These are phyloP conservation scores for Neopestalotiopsis sp. DNA, from an alignment of 2,329 filamentous ascomycete species.

Conservation along the genomic window DNA sequence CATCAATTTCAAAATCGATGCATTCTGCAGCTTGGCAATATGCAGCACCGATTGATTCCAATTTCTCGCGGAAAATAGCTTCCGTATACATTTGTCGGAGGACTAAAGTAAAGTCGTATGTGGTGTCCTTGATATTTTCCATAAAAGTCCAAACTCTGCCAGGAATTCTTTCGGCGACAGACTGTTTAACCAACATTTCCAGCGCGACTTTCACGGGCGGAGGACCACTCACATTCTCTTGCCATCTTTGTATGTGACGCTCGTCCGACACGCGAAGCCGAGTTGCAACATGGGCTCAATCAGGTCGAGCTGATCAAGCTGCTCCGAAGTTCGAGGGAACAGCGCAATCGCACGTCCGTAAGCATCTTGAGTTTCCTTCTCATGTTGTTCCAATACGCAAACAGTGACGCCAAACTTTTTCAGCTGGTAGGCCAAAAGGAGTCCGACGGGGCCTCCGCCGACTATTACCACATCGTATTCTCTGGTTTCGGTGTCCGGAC, in stretches of 20 bases:
- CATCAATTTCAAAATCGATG: slow-evolving; percentile 42
- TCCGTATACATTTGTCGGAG: slow-evolving; percentile 62
- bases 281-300: slow-evolving; percentile 55
- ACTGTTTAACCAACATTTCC: not conserved
- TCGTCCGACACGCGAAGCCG: slow-evolving; percentile 57
- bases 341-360: slow-evolving; percentile 61
- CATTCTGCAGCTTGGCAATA: slow-evolving; percentile 38
- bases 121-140: slow-evolving; percentile 57
- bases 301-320: slow-evolving; percentile 57
- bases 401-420: slow-evolving; percentile 49
- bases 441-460: slow-evolving; percentile 61
- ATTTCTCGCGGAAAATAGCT: slow-evolving; percentile 52
- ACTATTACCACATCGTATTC: slow-evolving; percentile 51
- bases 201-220: too few relatives aligned
- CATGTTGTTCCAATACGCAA: slow-evolving; percentile 30
- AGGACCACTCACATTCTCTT: slow-evolving; percentile 39
- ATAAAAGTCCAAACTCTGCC: slow-evolving; percentile 58
- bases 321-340: slow-evolving; percentile 55
- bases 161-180: slow-evolving; percentile 24
- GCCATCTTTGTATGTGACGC: slow-evolving; percentile 54
- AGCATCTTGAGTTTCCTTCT: slow-evolving; percentile 41
- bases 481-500: too few relatives aligned
- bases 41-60: slow-evolving; percentile 40
- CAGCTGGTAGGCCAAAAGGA: slow-evolving; percentile 51
- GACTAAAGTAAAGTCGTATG: slow-evolving; percentile 58